Percentiles rank a stretch among this genome's conserved stretches.
Evolutionary conservation across 495 filamentous ascomycete genomes (phyloP).

Genomic region (Annulohypoxylon nitens): DNA sequence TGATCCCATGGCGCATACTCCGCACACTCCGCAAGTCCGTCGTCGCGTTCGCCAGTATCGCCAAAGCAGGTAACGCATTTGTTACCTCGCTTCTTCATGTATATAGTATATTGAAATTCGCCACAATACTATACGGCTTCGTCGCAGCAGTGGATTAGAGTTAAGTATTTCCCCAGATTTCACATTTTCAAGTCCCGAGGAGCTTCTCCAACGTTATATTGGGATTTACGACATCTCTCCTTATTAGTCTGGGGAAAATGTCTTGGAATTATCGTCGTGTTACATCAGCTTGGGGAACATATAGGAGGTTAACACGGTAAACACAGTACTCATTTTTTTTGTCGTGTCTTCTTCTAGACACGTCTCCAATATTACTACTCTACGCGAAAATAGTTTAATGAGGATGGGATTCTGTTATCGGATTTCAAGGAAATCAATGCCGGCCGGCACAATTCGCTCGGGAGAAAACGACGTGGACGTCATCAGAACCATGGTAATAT

Average conservation of each 20-base stretch:
- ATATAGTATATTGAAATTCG: slow-evolving; percentile 23
- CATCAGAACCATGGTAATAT: slow-evolving; percentile 7
- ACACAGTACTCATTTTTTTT: background rate
- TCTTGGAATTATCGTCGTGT: slow-evolving; percentile 23
- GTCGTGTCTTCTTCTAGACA: slow-evolving; percentile 1
- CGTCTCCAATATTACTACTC: slow-evolving; percentile 16
- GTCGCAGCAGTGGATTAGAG: slow-evolving; percentile 27
- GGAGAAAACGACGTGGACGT: background rate
- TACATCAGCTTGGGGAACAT: slow-evolving; percentile 24
- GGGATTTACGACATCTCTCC: slow-evolving; percentile 17
- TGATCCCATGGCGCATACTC: slow-evolving; percentile 24
- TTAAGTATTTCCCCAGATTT: slow-evolving; percentile 36
- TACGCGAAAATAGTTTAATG: slow-evolving; percentile 15
- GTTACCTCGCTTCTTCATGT: slow-evolving; percentile 8
- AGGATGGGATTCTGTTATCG: slow-evolving; percentile 13
- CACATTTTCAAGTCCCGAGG: slow-evolving; percentile 34
- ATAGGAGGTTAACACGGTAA: background rate
- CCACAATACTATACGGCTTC: slow-evolving; percentile 15
- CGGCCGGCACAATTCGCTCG: slow-evolving; percentile 4
- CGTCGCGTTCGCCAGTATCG: slow-evolving; percentile 23
- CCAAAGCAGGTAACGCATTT: slow-evolving; percentile 7
- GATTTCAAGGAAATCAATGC: slow-evolving; percentile 10
- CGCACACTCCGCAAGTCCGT: slow-evolving; percentile 36
- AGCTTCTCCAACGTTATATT: slow-evolving; percentile 39
- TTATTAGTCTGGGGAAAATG: slow-evolving; percentile 25